These are phyloP conservation scores for Inonotus obliquus DNA, from an alignment of 1,284 basidiomycete genomes.

Conservation along the genomic window DNA sequence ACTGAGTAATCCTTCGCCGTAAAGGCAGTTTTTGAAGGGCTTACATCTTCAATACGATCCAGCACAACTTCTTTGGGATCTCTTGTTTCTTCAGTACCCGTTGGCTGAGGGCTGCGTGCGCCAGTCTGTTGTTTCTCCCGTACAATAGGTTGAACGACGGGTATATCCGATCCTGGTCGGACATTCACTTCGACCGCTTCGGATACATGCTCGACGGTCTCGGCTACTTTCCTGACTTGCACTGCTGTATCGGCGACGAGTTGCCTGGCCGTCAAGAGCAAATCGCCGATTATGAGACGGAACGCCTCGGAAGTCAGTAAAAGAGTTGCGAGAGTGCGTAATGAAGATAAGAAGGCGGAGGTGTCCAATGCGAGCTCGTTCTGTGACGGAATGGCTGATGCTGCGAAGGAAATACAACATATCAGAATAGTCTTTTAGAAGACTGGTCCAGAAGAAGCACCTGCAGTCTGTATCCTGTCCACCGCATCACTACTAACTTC, in stretches of 20 bases:
- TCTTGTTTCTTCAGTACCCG: slow-evolving; percentile 13
- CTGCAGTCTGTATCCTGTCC: neutral
- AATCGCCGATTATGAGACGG: slow-evolving; percentile 35
- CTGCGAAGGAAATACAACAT: neutral
- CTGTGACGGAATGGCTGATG: slow-evolving; percentile 25
- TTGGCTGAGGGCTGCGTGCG: slow-evolving; percentile 1
- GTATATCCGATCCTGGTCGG: slow-evolving; percentile 13
- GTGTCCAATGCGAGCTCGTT: slow-evolving; percentile 35
- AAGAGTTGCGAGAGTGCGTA: slow-evolving; percentile 19
- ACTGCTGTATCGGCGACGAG: slow-evolving; percentile 34
- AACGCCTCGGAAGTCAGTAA: slow-evolving; percentile 42
- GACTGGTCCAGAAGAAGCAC: neutral
- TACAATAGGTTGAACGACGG: slow-evolving; percentile 15
- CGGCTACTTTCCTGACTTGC: slow-evolving; percentile 30
- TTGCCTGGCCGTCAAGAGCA: slow-evolving; percentile 25
- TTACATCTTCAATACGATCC: slow-evolving; percentile 21
- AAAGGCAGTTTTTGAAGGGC: slow-evolving; percentile 13
- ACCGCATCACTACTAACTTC: neutral
- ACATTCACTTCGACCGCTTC: slow-evolving; percentile 23
- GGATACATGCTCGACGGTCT: slow-evolving; percentile 24
- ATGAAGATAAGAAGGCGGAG: slow-evolving; percentile 18
- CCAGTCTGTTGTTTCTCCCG: neutral
- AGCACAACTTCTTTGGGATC: slow-evolving; percentile 16
- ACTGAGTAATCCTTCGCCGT: neutral
- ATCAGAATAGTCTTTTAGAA: neutral